These are phyloP conservation scores for Planoprotostelium fungivorum DNA, from an alignment of 78 protist species.

Conservation along the genomic window DNA sequence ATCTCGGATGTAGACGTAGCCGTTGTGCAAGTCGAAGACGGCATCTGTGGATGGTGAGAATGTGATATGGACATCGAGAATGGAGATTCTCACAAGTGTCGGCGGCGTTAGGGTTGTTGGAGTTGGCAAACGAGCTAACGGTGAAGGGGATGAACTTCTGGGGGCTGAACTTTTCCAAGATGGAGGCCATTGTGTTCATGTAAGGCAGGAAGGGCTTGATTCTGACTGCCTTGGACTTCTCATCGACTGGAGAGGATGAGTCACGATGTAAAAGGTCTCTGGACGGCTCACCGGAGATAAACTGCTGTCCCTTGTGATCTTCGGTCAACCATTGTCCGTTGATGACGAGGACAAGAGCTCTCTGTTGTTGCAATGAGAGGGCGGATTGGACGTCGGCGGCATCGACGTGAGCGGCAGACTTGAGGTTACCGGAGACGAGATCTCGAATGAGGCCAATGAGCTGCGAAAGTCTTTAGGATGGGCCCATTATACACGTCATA, in stretches of 20 bases:
- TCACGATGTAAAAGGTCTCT: not conserved
- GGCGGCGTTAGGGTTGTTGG: not conserved
- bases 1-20: not conserved
- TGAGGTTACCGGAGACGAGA: not conserved
- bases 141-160: not conserved
- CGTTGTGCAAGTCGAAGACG: not conserved
- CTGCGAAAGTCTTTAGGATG: not conserved
- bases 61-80: not conserved
- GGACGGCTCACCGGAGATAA: not conserved
- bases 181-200: not conserved
- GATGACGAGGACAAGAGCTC: not conserved
- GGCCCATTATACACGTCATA: too few species aligned
- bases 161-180: not conserved
- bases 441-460: not conserved
- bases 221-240: not conserved
- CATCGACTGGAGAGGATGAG: not conserved
- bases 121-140: not conserved
- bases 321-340: not conserved
- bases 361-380: not conserved
- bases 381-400: not conserved
- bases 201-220: not conserved
- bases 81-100: not conserved
- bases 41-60: not conserved
- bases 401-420: not conserved
- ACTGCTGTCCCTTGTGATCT: not conserved